Base-by-base conservation (phyloP, 352 stramenopile genomes). In the Phytophthora hibernalis region DNA sequence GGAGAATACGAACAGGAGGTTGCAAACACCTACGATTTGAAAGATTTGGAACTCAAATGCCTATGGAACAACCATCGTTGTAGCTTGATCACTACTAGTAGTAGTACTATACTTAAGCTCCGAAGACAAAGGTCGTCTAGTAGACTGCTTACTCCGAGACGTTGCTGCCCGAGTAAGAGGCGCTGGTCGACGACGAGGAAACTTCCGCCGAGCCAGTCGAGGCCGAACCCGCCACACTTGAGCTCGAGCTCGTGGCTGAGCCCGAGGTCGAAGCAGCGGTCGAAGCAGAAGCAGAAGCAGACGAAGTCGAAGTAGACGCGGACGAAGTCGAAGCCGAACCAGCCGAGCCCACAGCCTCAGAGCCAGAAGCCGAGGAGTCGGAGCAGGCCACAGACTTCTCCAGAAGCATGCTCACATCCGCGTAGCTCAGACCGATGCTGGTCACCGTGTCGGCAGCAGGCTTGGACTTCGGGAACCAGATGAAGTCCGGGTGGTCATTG, bases 401-500 rank as follows among this genome's bases (percentile, higher is more conserved):
- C 7, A 72, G 51, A 1, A 77, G 47, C 44, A 63, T 52, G 28
- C 52, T 61, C 30, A 77, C 69, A 12, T 73, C 45, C 1, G 58
- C 58, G 57, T 76, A 74, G 38, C 60, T 77, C 21, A 77, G 38
- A 16, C 70, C 70, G 42, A 71, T 44, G 18, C 28, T 59, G 12
- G 72, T 72, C 21, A 80, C 68, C 2, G 56, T 59, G 31, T 62
- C 28, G 6, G 38, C 56, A 28, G 43, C 54, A 30, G 72, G 67
- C 35, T 70, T 71, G 3, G 38, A 12, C 24, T 59, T 75, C 8
- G 68, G 52, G 21, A 78, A 52, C 70, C 70, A 78, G 0, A 78
- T 26, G 55, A 78, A 78, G 18, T 78, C 70, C n/a, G 61, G 66
- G 60, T 78, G 65, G 30, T 78, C 50, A 2, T 44, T 31, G 22